Conservation (phyloP, 164 flowering plant genomes). For the Aristolochia fimbriata region DNA sequence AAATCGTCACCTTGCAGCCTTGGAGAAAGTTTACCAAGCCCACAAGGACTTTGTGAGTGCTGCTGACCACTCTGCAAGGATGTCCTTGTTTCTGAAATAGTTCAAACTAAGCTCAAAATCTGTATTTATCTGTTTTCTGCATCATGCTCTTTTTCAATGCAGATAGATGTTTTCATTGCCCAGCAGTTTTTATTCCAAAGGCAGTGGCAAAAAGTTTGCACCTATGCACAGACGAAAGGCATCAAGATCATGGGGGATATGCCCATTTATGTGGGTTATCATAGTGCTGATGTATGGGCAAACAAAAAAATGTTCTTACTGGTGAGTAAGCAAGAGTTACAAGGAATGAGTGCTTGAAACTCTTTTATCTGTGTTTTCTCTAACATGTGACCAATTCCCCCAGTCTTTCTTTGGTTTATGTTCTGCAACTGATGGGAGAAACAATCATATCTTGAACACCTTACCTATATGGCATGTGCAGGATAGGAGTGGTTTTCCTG, state of each 20-base stretch:
- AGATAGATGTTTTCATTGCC: slow-evolving; percentile 79
- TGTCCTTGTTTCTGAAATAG: too few species aligned
- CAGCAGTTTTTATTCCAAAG: slow-evolving; percentile 92
- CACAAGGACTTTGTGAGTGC: slow-evolving; percentile 65
- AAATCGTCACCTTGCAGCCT: slow-evolving; percentile 75
- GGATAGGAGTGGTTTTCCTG: slow-evolving; percentile 80
- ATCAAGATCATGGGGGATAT: slow-evolving; percentile 94
- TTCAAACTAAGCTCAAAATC: too few species aligned
- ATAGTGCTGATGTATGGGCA: slow-evolving; percentile 99
- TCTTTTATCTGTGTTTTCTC: too few species aligned
- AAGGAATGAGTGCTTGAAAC: too few species aligned
- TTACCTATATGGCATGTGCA: slow-evolving; percentile 20
- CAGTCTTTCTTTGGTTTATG: too few species aligned
- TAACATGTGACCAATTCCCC: too few species aligned
- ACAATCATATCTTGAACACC: neutral
- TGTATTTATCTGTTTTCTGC: neutral
- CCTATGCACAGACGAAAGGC: slow-evolving; percentile 65
- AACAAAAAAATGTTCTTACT: slow-evolving; percentile 73
- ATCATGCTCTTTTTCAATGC: slow-evolving; percentile 11
- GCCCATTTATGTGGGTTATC: slow-evolving; percentile 99
- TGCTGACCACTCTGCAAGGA: neutral
- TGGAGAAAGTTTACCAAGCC: slow-evolving; percentile 64
- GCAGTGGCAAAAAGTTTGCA: slow-evolving; percentile 90
- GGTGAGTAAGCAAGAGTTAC: slow-evolving; percentile 31
- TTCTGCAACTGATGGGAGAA: neutral